Base-by-base conservation (phyloP, 2,329 filamentous ascomycete genomes). In the Stemphylium beticola region DNA sequence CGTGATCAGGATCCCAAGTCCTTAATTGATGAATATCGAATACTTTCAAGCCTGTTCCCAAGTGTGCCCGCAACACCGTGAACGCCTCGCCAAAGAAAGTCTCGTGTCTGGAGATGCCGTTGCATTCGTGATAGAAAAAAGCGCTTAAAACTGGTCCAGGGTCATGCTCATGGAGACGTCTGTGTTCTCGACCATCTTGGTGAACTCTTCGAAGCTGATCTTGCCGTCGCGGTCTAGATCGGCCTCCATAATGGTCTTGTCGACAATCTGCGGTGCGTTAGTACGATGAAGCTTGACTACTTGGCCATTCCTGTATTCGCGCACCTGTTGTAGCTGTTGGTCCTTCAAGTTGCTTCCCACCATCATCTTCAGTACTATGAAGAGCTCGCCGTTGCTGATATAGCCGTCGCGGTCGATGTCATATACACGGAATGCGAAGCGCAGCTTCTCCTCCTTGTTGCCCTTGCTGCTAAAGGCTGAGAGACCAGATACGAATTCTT, bases 361-460 rank as follows among this genome's bases (percentile, higher is more conserved):
- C 95, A 99, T 99, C 95, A 99, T 99, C 89, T 99, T 99, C 71
- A 99, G 84, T 72, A 99, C 95, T 71, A 99, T 98, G 78, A 98
- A 99, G 46, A 99, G 85, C 82, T 99, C 95, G 70, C 95, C 95
- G 78, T 99, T 99, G 82, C 91, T 96, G 74, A 99, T 99, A 80
- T 91, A 99, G 20, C 95, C 95, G 77, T 99, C 95, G 57, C 95
- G 91, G 78, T 99, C 95, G 72, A 99, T 98, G 77, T 99, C 95
- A 83, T 99, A 99, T 58, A 99, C 95, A 78, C 97, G 96, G 86
- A 99, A 99, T 39, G 95, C 95, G 74, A 99, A 99, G 49, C 87
- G 88, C 62, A 98, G 85, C 82, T 99, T 99, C 81, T 99, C 93
- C 79, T 97, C 92, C 83, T 99, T 98, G 82, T 98, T 97, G 59